Percentiles rank a stretch among this genome's conserved stretches.
These are phyloP conservation scores for Neoscytalidium dimidiatum DNA, from an alignment of 2,329 filamentous ascomycete species.

Conservation along the genomic window DNA sequence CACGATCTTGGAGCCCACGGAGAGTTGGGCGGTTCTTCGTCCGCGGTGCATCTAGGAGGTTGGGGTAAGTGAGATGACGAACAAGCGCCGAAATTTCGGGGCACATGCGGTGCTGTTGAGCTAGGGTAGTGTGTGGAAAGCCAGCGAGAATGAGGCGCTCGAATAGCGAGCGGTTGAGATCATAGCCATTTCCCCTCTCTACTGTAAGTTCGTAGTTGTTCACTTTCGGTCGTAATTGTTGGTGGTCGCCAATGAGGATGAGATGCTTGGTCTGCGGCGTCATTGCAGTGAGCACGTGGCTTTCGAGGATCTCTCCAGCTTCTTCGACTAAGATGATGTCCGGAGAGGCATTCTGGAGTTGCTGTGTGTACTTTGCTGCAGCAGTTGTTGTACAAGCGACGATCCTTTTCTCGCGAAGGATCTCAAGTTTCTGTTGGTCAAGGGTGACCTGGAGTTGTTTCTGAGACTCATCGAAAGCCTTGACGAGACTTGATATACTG, in stretches of 20 bases:
- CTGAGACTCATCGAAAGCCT: slow-evolving; percentile 42
- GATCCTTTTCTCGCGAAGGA: slow-evolving; percentile 57
- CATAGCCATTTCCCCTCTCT: slow-evolving; percentile 65
- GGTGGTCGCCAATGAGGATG: slow-evolving; percentile 72
- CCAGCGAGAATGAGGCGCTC: slow-evolving; percentile 65
- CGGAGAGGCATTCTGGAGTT: slow-evolving; percentile 57
- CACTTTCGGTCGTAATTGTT: slow-evolving; percentile 70
- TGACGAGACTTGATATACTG: slow-evolving; percentile 41
- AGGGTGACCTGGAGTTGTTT: slow-evolving; percentile 35
- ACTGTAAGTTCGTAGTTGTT: slow-evolving; percentile 62
- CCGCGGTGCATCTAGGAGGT: slow-evolving; percentile 56
- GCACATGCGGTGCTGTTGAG: slow-evolving; percentile 67
- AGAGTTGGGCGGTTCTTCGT: slow-evolving; percentile 52
- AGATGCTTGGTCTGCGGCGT: slow-evolving; percentile 60
- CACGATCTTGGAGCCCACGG: slow-evolving; percentile 59
- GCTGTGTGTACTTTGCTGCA: slow-evolving; percentile 62
- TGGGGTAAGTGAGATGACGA: slow-evolving; percentile 61
- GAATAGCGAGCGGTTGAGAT: slow-evolving; percentile 69
- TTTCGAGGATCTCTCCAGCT: slow-evolving; percentile 72
- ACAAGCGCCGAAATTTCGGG: slow-evolving; percentile 66
- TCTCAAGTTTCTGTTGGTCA: slow-evolving; percentile 29
- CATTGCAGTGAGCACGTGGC: slow-evolving; percentile 65
- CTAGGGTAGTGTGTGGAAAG: slow-evolving; percentile 56
- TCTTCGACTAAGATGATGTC: slow-evolving; percentile 70
- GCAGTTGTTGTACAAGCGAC: slow-evolving; percentile 73